These are phyloP conservation scores for Malus hybrid DNA, from an alignment of 331 rosid species.

Conservation along the genomic window DNA sequence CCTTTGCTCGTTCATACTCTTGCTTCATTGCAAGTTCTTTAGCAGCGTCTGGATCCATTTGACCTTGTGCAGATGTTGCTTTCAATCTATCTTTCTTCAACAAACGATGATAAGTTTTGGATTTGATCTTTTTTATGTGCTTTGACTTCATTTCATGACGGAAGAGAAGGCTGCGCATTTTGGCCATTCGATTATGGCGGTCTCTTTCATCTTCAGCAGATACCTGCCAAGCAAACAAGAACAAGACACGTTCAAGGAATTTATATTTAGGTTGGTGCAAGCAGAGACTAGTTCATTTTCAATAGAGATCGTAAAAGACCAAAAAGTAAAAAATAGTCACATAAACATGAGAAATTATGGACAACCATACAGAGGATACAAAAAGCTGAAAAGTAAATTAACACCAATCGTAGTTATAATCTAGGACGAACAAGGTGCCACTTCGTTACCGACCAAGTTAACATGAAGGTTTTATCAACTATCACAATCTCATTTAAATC, in stretches of 20 bases:
- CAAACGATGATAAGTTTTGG: conserved; percentile 70
- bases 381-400: too few species aligned
- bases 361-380: too few species aligned
- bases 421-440: too few species aligned
- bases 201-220: conserved; percentile 78
- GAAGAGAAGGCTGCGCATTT: conserved; percentile 83
- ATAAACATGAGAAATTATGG: too few species aligned
- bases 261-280: neutral
- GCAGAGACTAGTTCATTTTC: neutral
- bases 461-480: neutral
- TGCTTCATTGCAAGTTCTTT: conserved; percentile 68
- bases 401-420: too few species aligned
- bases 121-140: conserved; percentile 79
- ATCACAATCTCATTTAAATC: neutral
- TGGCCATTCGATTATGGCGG: conserved; percentile 76
- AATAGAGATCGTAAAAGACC: too few species aligned
- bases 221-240: conserved; percentile 40
- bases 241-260: neutral
- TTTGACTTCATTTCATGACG: conserved; percentile 71
- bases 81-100: conserved; percentile 73
- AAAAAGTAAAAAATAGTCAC: too few species aligned
- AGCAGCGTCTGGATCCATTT: conserved; percentile 75
- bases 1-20: conserved; percentile 80
- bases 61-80: conserved; percentile 34
- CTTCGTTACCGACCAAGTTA: too few species aligned